Conservation (phyloP, 2,329 filamentous ascomycete genomes). For the Camillea tinctor region DNA sequence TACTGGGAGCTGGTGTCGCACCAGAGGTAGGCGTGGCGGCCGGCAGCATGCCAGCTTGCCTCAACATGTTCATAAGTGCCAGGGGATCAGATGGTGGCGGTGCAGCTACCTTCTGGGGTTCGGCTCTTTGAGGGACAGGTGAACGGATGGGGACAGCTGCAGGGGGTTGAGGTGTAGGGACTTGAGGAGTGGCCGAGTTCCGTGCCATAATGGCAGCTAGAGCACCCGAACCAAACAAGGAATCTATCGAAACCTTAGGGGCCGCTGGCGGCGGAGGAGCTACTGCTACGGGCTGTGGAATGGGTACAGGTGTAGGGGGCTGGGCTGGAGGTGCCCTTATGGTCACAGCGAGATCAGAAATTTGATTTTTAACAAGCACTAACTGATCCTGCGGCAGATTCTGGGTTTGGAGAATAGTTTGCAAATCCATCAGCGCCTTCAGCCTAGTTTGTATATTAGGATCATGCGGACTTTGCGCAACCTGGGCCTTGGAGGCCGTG, state of each 20-base stretch:
- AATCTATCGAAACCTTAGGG: slow-evolving; percentile 52
- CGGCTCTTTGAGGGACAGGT: slow-evolving; percentile 45
- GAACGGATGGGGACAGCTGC: slow-evolving; percentile 45
- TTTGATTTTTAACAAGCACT: slow-evolving; percentile 79
- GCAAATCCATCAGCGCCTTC: slow-evolving; percentile 81
- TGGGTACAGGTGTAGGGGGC: slow-evolving; percentile 39
- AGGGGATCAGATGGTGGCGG: slow-evolving; percentile 47
- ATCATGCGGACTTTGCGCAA: slow-evolving; percentile 75
- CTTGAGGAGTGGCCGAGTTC: slow-evolving; percentile 50
- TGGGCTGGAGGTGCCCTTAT: slow-evolving; percentile 50
- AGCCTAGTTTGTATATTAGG: slow-evolving; percentile 73
- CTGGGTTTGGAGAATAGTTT: slow-evolving; percentile 74
- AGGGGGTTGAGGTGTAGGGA: slow-evolving; percentile 44
- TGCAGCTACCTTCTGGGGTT: slow-evolving; percentile 39
- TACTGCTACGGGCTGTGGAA: slow-evolving; percentile 36
- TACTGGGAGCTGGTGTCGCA: slow-evolving; percentile 37
- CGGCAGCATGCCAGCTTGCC: slow-evolving; percentile 65
- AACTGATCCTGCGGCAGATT: slow-evolving; percentile 79
- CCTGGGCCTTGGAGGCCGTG: slow-evolving; percentile 67
- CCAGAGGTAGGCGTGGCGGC: slow-evolving; percentile 31
- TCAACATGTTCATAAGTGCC: slow-evolving; percentile 65
- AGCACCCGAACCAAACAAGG: slow-evolving; percentile 58
- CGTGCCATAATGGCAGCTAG: slow-evolving; percentile 59
- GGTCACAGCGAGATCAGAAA: slow-evolving; percentile 72
- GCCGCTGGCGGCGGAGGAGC: slow-evolving; percentile 35